These are phyloP conservation scores for Multifurca ochricompacta DNA, from an alignment of 768 basidiomycete species.

Conservation along the genomic window DNA sequence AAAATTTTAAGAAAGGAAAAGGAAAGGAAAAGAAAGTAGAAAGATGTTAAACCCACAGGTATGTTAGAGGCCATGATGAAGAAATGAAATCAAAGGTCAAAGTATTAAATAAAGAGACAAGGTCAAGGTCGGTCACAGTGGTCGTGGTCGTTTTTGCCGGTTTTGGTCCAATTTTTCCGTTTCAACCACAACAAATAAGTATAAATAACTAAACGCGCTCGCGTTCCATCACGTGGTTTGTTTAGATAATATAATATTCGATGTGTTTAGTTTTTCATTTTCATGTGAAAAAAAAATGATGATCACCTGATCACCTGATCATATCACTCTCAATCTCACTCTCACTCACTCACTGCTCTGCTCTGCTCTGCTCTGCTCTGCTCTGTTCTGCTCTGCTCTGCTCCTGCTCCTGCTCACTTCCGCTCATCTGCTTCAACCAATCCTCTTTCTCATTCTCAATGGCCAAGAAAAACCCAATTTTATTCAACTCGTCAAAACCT, in stretches of 20 bases:
- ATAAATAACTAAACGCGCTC: constrained; percentile 31
- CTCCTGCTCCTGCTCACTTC: no score
- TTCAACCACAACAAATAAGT: constrained; percentile 32
- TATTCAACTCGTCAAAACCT: neutral
- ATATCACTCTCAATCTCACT: no score
- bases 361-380: no score
- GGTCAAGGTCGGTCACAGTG: neutral
- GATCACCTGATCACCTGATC: no score
- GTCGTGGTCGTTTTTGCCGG: constrained; percentile 1
- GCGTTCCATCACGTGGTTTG: constrained; percentile 31
- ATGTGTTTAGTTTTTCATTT: no score
- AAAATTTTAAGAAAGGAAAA: neutral
- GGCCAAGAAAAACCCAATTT: neutral
- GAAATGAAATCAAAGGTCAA: neutral
- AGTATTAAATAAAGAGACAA: constrained; percentile 10
- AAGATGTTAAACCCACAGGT: constrained; percentile 31
- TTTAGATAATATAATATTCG: constrained; percentile 4
- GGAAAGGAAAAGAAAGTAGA: neutral
- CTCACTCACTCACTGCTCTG: no score
- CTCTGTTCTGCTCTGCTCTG: no score
- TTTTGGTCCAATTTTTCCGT: constrained; percentile 24
- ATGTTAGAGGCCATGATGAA: constrained; percentile 36
- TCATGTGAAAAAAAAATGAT: no score
- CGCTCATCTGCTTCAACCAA: neutral
- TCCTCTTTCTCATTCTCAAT: neutral